Base-by-base conservation (phyloP, 2,329 filamentous ascomycete genomes). In the Aspergillaceae sp. region DNA sequence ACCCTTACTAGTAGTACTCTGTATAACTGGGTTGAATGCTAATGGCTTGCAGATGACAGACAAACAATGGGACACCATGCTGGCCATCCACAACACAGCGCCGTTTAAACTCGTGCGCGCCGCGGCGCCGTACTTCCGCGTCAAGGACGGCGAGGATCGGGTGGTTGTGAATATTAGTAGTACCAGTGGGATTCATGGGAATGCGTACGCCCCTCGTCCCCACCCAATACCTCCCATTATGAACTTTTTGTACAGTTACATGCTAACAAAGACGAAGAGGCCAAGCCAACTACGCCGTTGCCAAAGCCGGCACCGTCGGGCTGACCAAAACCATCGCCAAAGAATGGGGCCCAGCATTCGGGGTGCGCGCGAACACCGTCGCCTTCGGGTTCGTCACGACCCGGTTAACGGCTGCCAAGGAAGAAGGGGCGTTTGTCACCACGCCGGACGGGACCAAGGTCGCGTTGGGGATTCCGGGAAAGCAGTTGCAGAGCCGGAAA, bases 241-340 rank as follows among this genome's bases (percentile, higher is more conserved):
- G 19, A 19, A 19, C 19, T 19, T 19, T 19, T 2, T 19, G 19
- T 19, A 19, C 19, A 19, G 19, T 19, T 19, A 19, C 19, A 44
- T 32, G 11, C 33, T 40, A 48, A 27, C 8, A 30, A 9, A 40
- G 41, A 9, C 9, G 44, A 35, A 55, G 67, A 9, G 88, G 88
- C n/a, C 88, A 94, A 74, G 80, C 84, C 57, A 95, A 94, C 74
- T 94, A 94, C 67, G 78, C 84, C 33, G 73, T 90, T 41, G 89
- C 86, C 45, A 94, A 94, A 73, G 86, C 88, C 3, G 89, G 87
- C 40, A 80, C 94, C 9, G 79, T 79, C 7, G 89, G 89, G 4
- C 76, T 94, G 48, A 90, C 85, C 33, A 94, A 92, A 73, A 89
- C 87, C 1, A 87, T 94, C 61, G 87, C 88, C 3, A 94, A 94